Conservation (phyloP, 371 early-diverging fungal species). For the Apophysomyces variabilis region DNA sequence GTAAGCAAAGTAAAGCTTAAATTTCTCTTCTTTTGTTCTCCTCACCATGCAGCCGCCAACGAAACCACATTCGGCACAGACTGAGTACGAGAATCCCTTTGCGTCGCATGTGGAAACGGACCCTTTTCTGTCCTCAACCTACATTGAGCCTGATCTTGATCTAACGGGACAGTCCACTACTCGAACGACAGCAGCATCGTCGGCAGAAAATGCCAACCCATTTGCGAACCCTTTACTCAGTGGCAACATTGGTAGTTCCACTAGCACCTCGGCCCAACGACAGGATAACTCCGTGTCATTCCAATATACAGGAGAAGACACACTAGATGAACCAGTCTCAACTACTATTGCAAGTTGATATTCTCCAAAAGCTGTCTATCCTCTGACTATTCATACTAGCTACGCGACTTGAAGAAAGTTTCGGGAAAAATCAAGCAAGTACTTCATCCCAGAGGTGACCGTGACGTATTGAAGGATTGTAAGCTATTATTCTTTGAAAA, state of each 20-base stretch:
- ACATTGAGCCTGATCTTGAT: conserved; percentile 40
- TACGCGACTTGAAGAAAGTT: conserved; percentile 79
- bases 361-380: neutral
- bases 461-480: conserved; percentile 81
- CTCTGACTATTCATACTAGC: conserved; percentile 39
- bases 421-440: conserved; percentile 77
- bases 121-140: conserved; percentile 21
- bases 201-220: conserved; percentile 15
- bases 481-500: conserved; percentile 27
- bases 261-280: conserved; percentile 11
- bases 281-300: conserved; percentile 12
- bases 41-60: neutral
- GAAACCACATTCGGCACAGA: conserved; percentile 5
- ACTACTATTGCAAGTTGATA: conserved; percentile 70
- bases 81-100: conserved; percentile 26
- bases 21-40: neutral
- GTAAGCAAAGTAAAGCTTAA: neutral
- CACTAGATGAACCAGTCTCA: conserved; percentile 91
- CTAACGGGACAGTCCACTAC: conserved; percentile 39
- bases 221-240: conserved; percentile 13
- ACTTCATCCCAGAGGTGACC: conserved; percentile 67
- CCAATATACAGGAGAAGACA: conserved; percentile 53
- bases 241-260: conserved; percentile 22
- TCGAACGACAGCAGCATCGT: conserved; percentile 17
- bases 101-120: conserved; percentile 15